phyloP scores from a whole-genome alignment of 768 basidiomycete species.

The Exidia glandulosa region DNA sequence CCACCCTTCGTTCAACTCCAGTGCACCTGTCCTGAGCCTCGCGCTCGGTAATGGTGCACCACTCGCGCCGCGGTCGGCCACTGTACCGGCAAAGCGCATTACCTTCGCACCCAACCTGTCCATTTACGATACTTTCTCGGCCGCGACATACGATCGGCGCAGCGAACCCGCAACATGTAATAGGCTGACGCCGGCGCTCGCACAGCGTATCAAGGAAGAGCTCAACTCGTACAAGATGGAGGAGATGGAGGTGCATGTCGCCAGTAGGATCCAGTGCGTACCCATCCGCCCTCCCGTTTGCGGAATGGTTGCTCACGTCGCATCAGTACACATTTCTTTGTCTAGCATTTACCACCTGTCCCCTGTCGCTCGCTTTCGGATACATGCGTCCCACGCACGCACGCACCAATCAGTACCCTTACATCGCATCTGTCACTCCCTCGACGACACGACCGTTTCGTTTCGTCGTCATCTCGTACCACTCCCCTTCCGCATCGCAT shows the following conservation, averaged over 20 bases:
- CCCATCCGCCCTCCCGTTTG: not conserved
- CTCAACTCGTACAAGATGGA: slow-evolving; percentile 99
- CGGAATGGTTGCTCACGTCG: slow-evolving; percentile 5
- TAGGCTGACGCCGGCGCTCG: slow-evolving; percentile 84
- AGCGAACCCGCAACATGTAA: slow-evolving; percentile 98
- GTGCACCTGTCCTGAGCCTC: slow-evolving; percentile 74
- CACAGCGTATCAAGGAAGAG: slow-evolving; percentile 96
- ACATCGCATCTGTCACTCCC: not conserved
- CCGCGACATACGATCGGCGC: slow-evolving; percentile 83
- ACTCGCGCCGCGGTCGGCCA: slow-evolving; percentile 61
- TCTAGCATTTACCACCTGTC: slow-evolving; percentile 25
- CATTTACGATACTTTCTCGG: slow-evolving; percentile 94
- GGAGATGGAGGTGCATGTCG: slow-evolving; percentile 97
- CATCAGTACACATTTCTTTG: slow-evolving; percentile 77
- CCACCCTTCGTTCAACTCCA: slow-evolving; percentile 76
- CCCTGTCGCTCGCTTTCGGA: not conserved
- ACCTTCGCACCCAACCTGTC: slow-evolving; percentile 87
- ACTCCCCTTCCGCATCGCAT: not conserved
- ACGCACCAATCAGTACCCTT: not conserved
- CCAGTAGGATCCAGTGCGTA: slow-evolving; percentile 81
- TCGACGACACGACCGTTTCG: not conserved
- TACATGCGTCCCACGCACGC: not conserved
- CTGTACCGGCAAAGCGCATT: slow-evolving; percentile 57
- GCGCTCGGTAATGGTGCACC: slow-evolving; percentile 29
- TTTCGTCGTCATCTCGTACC: no score